A percentile compares a stretch with the other conserved stretches of the same genome.
These are phyloP conservation scores for Entelexis paramagnoliae DNA, from an alignment of 1,139 yeast species.

Conservation along the genomic window DNA sequence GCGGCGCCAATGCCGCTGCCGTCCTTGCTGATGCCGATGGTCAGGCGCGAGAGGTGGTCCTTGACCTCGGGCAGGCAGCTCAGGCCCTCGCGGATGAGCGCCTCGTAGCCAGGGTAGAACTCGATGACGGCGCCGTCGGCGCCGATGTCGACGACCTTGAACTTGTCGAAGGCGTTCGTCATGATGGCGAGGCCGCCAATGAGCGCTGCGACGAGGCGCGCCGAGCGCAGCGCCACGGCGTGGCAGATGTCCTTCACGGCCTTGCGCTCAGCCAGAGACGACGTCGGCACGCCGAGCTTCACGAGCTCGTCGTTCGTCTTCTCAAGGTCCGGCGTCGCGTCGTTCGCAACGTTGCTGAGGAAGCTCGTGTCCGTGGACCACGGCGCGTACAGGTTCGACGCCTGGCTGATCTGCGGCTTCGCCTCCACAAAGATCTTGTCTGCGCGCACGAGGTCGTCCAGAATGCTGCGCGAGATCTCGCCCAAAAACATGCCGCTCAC, in stretches of 20 bases:
- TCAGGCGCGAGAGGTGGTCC: conserved; percentile 52
- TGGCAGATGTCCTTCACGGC: conserved; percentile 63
- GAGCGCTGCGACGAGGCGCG: conserved; percentile 77
- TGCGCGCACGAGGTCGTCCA: conserved; percentile 54
- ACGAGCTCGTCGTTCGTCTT: conserved; percentile 45
- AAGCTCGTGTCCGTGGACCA: conserved; percentile 78
- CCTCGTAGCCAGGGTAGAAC: conserved; percentile 78
- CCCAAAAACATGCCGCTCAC: conserved; percentile 93
- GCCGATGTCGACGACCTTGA: conserved; percentile 70
- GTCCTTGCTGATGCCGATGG: conserved; percentile 74
- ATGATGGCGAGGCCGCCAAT: conserved; percentile 63
- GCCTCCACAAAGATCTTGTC: conserved; percentile 40
- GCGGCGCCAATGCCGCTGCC: conserved; percentile 98
- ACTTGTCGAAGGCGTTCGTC: conserved; percentile 44
- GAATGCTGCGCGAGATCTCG: conserved; percentile 64
- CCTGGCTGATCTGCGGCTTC: conserved; percentile 8
- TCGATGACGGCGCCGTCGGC: conserved; percentile 93
- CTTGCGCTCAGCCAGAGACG: conserved; percentile 55
- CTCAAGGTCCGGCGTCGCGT: conserved; percentile 57
- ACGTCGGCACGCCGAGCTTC: conserved; percentile 47
- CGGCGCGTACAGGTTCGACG: conserved; percentile 41
- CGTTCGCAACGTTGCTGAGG: conserved; percentile 72
- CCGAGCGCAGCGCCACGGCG: conserved; percentile 77
- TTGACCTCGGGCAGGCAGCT: conserved; percentile 48
- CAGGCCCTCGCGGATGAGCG: conserved; percentile 65